Conservation (phyloP, 768 basidiomycete genomes). For the Auricularia sp. region DNA sequence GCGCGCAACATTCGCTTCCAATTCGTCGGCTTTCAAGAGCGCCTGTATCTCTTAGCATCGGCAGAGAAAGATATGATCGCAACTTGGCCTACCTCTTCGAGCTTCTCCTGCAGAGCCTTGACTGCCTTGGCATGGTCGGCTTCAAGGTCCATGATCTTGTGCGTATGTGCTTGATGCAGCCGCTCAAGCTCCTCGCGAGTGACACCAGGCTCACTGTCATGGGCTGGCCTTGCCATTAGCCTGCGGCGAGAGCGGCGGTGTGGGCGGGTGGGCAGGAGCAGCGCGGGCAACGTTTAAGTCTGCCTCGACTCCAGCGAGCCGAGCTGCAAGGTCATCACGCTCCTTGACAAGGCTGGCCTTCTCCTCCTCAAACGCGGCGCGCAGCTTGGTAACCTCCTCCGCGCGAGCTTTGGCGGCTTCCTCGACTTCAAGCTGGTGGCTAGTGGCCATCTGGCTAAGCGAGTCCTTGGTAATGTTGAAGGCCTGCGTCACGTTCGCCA, state of each 20-base stretch:
- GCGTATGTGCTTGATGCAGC: constrained; percentile 76
- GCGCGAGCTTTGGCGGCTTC: constrained; percentile 59
- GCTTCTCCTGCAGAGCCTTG: constrained; percentile 42
- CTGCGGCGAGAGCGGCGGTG: constrained; percentile 23
- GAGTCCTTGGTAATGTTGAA: constrained; percentile 61
- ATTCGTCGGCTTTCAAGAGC: constrained; percentile 37
- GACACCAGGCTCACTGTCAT: constrained; percentile 37
- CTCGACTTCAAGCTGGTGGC: constrained; percentile 64
- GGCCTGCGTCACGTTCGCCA: constrained; percentile 52
- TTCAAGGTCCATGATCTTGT: constrained; percentile 65
- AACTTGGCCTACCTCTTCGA: constrained; percentile 28
- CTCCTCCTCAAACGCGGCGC: constrained; percentile 50
- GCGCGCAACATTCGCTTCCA: constrained; percentile 50
- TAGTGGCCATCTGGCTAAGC: constrained; percentile 56
- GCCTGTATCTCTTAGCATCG: constrained; percentile 12
- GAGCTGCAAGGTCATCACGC: constrained; percentile 51
- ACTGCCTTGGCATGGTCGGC: constrained; percentile 53
- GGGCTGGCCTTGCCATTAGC: constrained; percentile 36
- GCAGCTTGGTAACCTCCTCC: constrained; percentile 59
- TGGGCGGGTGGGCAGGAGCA: constrained; percentile 37
- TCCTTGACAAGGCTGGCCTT: constrained; percentile 42
- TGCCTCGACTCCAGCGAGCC: constrained; percentile 66
- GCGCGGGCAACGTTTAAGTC: constrained; percentile 47
- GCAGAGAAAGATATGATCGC: neutral
- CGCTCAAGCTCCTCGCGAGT: constrained; percentile 69